phyloP scores from a whole-genome alignment of 2,329 filamentous ascomycete species.

The Fusarium virguliforme region DNA sequence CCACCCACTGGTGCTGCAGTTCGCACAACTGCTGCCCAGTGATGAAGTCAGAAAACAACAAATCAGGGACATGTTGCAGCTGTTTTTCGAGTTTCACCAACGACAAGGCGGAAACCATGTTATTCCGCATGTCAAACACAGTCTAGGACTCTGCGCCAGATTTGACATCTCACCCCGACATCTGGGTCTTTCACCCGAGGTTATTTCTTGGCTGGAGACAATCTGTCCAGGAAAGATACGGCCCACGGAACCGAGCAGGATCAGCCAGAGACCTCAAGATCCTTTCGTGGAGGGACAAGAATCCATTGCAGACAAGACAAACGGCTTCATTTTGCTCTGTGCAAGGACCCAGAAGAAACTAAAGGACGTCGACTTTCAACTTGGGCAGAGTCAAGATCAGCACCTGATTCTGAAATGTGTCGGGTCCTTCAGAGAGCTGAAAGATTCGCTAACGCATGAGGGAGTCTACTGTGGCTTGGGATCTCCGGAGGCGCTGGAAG shows the following conservation, averaged over 20 bases:
- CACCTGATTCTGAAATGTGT: slow-evolving; percentile 1
- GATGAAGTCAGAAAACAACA: background rate
- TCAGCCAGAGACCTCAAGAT: background rate
- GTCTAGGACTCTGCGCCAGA: background rate
- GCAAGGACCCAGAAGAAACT: slow-evolving; percentile 1
- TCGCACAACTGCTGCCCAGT: background rate
- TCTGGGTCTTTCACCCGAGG: background rate
- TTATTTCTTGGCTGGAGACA: background rate
- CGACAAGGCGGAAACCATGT: background rate
- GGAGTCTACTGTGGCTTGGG: background rate
- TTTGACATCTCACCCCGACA: background rate
- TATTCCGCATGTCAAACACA: background rate
- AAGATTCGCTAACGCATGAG: background rate
- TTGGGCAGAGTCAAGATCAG: background rate
- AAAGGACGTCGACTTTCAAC: background rate
- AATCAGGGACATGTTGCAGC: background rate
- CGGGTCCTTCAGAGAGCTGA: background rate
- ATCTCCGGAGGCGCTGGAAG: background rate
- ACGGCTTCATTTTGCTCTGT: background rate
- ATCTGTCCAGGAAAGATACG: too few relatives aligned
- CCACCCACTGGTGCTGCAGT: slow-evolving; percentile 11
- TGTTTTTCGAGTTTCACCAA: background rate
- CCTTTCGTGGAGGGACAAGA: background rate
- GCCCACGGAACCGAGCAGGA: background rate
- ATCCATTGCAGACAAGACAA: background rate